These are phyloP conservation scores for Tillandsia fasciculata DNA, from an alignment of 176 grass and related monocot species.

Conservation along the genomic window DNA sequence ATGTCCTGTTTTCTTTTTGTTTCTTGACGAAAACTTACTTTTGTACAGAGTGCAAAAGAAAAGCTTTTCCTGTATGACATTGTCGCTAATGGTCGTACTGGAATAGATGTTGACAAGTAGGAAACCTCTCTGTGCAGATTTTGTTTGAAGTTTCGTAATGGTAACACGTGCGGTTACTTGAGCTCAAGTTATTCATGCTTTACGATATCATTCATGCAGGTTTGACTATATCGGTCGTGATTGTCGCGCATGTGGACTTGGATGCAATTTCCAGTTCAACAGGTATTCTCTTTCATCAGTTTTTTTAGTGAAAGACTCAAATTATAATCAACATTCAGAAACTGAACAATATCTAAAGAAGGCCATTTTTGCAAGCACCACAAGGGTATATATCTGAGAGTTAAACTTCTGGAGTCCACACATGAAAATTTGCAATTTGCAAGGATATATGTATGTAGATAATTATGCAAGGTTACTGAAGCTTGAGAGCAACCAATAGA, in stretches of 20 bases:
- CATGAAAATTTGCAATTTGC: too few relatives aligned
- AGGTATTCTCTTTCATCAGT: conserved; percentile 38
- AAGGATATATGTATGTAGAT: too few relatives aligned
- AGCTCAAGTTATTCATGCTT: background rate
- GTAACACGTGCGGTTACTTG: background rate
- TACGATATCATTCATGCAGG: conserved; percentile 38
- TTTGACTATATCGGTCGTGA: conserved; percentile 96
- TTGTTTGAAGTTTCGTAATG: conserved; percentile 11
- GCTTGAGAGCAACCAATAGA: too few relatives aligned
- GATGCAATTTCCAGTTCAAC: conserved; percentile 81
- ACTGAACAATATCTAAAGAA: too few relatives aligned
- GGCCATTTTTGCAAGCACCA: too few relatives aligned
- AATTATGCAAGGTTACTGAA: too few relatives aligned
- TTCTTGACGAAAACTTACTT: conserved; percentile 24
- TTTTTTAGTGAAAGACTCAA: background rate
- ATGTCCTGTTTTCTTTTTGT: conserved; percentile 3
- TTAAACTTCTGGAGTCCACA: too few relatives aligned
- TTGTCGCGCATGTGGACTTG: conserved; percentile 86
- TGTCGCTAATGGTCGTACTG: conserved; percentile 94
- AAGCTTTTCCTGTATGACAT: conserved; percentile 94
- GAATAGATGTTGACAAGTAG: conserved; percentile 99
- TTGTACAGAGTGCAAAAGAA: conserved; percentile 55
- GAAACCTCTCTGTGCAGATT: conserved; percentile 17
- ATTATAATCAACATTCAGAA: too few relatives aligned
- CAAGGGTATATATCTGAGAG: too few relatives aligned